These are phyloP conservation scores for Dunaliella primolecta DNA, from an alignment of 139 green algal genomes.

Conservation along the genomic window DNA sequence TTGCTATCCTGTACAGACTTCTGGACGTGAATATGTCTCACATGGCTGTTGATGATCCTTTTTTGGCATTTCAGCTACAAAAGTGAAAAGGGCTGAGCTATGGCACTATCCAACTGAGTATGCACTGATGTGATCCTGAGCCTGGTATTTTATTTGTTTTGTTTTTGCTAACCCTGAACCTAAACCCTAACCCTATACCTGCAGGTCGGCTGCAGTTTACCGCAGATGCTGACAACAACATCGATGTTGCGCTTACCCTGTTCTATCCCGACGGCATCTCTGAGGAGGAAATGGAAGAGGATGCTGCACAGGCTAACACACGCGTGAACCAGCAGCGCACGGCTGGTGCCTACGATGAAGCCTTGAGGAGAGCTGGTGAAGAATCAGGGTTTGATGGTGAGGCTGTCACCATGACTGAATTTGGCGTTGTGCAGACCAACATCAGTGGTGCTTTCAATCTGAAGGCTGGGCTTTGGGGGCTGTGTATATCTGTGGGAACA, in stretches of 20 bases:
- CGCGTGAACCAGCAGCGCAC: background rate
- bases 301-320: background rate
- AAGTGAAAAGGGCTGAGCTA: no score
- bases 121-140: no score
- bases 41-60: no score
- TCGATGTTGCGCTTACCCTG: background rate
- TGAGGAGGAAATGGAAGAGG: background rate
- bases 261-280: background rate
- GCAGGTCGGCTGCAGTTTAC: background rate
- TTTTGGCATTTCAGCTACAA: no score
- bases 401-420: background rate
- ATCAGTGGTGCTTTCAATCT: background rate
- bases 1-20: no score
- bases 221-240: background rate
- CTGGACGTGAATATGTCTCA: no score
- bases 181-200: no score
- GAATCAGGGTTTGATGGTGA: background rate
- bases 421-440: background rate
- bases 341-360: background rate
- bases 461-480: background rate
- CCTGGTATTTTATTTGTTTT: no score
- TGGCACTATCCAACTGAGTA: no score
- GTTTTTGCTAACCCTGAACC: no score
- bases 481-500: background rate
- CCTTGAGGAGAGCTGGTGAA: background rate